Evolutionary conservation across 2,329 filamentous ascomycete species (phyloP).

Genomic region (Sarocladium oryzae): DNA sequence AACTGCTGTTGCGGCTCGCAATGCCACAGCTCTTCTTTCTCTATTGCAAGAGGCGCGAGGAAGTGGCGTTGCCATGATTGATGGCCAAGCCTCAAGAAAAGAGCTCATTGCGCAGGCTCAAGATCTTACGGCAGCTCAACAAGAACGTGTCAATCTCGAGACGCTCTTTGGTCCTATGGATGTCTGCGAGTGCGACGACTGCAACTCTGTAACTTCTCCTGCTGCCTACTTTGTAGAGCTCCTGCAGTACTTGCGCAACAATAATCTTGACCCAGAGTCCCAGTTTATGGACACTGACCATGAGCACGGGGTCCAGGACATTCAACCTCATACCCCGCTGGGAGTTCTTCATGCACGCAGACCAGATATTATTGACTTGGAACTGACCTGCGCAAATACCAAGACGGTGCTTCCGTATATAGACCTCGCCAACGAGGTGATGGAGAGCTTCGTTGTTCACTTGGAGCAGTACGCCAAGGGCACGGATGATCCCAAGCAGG

Average conservation of each 20-base stretch:
- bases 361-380: constrained; percentile 6
- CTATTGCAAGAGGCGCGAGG: neutral
- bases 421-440: constrained; percentile 10
- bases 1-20: neutral
- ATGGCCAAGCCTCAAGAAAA: neutral
- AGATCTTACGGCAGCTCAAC: constrained; percentile 43
- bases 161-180: constrained; percentile 7
- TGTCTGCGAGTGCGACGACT: constrained; percentile 6
- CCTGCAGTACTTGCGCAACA: constrained; percentile 9
- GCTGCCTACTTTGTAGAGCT: constrained; percentile 13
- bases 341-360: constrained; percentile 5
- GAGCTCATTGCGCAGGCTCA: neutral
- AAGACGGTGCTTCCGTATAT: constrained; percentile 5
- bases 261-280: constrained; percentile 7
- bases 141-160: constrained; percentile 8
- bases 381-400: constrained; percentile 6
- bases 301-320: neutral
- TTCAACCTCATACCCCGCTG: neutral
- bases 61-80: neutral
- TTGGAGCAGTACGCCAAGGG: neutral
- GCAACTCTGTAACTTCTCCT: constrained; percentile 8
- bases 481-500: neutral
- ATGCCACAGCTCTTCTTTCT: neutral
- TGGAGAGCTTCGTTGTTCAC: constrained; percentile 10
- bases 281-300: neutral